Percentiles rank a stretch among this genome's conserved stretches.
phyloP scores from a whole-genome alignment of 225 moss, liverwort and hornwort species.

The Rhytidiadelphus loreus region DNA sequence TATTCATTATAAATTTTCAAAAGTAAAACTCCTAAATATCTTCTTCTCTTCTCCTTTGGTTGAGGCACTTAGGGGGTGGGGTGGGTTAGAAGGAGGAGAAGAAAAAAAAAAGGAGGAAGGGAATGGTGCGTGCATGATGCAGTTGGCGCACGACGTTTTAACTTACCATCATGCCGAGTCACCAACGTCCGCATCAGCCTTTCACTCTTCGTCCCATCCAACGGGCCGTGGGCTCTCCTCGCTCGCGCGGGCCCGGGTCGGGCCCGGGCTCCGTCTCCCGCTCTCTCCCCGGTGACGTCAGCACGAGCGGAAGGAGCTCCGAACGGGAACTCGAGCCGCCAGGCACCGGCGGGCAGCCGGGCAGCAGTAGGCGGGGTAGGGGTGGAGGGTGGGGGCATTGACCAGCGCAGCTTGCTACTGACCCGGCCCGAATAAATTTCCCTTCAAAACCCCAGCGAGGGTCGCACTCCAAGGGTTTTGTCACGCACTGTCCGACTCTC shows the following conservation, averaged over 20 bases:
- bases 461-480: conserved; percentile 7
- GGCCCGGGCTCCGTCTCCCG: not conserved
- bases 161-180: not conserved
- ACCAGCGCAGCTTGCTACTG: not conserved
- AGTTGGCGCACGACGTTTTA: not conserved
- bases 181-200: not conserved
- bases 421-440: not conserved
- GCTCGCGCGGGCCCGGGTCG: not conserved
- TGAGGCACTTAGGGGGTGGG: not conserved
- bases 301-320: not conserved
- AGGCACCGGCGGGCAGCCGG: not conserved
- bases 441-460: conserved; percentile 8
- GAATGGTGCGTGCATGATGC: not conserved
- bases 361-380: not conserved
- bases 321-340: not conserved
- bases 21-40: not conserved
- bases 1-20: not conserved
- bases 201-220: not conserved
- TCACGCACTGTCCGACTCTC: conserved; percentile 12
- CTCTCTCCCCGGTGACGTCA: not conserved
- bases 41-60: not conserved
- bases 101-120: not conserved
- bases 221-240: not conserved
- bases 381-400: conserved; percentile 19
- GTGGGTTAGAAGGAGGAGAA: too few species aligned